These are phyloP conservation scores for Dorcoceras hygrometricum DNA, from an alignment of 257 asterid species.

Conservation along the genomic window DNA sequence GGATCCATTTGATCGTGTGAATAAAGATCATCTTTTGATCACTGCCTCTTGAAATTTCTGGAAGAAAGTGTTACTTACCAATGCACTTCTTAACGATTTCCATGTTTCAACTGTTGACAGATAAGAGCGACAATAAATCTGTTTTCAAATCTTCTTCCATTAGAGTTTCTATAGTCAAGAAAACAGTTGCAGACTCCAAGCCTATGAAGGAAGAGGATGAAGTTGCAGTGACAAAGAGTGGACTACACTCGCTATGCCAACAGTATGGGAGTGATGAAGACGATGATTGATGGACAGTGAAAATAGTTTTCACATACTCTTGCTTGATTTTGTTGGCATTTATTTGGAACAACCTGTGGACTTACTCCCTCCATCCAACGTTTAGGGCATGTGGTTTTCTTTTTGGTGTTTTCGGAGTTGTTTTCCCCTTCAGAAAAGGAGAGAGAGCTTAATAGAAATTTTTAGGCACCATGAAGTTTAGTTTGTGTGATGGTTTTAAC, in stretches of 20 bases:
- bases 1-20: background rate
- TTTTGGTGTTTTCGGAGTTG: too few species aligned
- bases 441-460: too few species aligned
- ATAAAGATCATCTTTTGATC: background rate
- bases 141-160: constrained; percentile 34
- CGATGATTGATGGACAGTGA: constrained; percentile 24
- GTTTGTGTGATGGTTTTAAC: too few species aligned
- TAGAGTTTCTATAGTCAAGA: constrained; percentile 49
- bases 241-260: constrained; percentile 51
- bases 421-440: too few species aligned
- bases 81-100: background rate
- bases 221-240: constrained; percentile 20
- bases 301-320: too few species aligned
- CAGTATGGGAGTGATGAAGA: constrained; percentile 61
- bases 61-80: background rate
- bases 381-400: too few species aligned
- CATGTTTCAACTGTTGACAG: constrained; percentile 16
- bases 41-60: background rate
- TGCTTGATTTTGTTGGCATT: too few species aligned
- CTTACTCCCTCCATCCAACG: too few species aligned
- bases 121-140: constrained; percentile 18
- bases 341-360: too few species aligned
- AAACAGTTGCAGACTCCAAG: constrained; percentile 27
- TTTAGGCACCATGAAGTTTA: too few species aligned
- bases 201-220: constrained; percentile 15